Percentiles rank a stretch among this genome's conserved stretches.
Conservation (phyloP, 1,284 basidiomycete species). For the Cryptococcus sp. region DNA sequence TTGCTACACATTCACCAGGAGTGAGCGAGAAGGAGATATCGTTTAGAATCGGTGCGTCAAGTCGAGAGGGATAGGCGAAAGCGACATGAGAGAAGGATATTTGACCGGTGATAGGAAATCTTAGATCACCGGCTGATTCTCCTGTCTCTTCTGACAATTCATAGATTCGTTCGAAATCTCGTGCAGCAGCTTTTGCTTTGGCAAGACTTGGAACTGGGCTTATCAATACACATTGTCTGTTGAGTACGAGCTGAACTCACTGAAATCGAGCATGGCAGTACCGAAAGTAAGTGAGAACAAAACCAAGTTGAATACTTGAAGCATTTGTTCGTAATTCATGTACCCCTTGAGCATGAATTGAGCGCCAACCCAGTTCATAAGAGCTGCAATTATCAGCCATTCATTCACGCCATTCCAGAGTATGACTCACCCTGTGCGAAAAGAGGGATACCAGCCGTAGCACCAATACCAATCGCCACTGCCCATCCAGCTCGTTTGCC, state of each 20-base stretch:
- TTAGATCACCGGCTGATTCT: constrained; percentile 63
- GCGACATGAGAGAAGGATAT: constrained; percentile 66
- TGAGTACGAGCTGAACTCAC: constrained; percentile 51
- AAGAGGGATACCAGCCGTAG: constrained; percentile 77
- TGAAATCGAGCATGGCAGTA: constrained; percentile 79
- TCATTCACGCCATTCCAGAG: not conserved
- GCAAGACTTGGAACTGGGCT: constrained; percentile 67
- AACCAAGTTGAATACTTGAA: constrained; percentile 83
- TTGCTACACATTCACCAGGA: constrained; percentile 74
- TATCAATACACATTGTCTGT: constrained; percentile 1
- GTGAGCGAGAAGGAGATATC: constrained; percentile 61
- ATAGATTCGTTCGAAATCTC: constrained; percentile 68
- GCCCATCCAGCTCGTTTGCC: constrained; percentile 75
- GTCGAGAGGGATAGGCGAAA: constrained; percentile 79
- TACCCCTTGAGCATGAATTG: constrained; percentile 72
- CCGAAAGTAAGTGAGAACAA: constrained; percentile 92
- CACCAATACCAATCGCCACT: constrained; percentile 75
- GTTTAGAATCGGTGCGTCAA: constrained; percentile 65
- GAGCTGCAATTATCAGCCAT: constrained; percentile 50
- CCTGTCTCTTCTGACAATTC: constrained; percentile 56
- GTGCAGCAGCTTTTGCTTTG: constrained; percentile 72
- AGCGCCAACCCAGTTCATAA: constrained; percentile 86
- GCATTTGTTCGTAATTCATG: constrained; percentile 80
- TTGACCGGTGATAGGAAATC: constrained; percentile 62
- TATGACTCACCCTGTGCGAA: constrained; percentile 60